These are phyloP conservation scores for Cryptosporidium sp. DNA, from an alignment of 169 alveolate species.

Conservation along the genomic window DNA sequence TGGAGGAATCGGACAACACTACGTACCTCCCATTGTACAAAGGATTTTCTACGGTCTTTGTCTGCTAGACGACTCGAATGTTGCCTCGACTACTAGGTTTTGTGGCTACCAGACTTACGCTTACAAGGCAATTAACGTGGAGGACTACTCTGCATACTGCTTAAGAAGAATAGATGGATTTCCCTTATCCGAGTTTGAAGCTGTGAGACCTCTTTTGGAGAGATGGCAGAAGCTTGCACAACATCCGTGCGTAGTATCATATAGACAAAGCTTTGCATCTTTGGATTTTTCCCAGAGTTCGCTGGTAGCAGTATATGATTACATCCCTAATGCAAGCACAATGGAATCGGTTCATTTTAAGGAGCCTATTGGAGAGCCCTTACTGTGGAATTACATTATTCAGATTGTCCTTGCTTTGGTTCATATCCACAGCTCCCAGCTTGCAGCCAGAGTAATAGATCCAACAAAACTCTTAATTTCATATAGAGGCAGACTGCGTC, in stretches of 20 bases:
- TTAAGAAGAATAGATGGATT: slow-evolving; percentile 53
- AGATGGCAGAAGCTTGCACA: slow-evolving; percentile 69
- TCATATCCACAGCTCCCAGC: slow-evolving; percentile 69
- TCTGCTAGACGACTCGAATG: slow-evolving; percentile 56
- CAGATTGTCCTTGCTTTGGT: slow-evolving; percentile 70
- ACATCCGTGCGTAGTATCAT: slow-evolving; percentile 68
- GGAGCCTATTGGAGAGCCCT: slow-evolving; percentile 74
- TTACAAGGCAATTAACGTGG: slow-evolving; percentile 65
- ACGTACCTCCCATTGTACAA: slow-evolving; percentile 64
- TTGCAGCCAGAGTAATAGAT: slow-evolving; percentile 71
- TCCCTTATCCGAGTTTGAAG: slow-evolving; percentile 49
- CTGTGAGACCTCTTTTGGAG: slow-evolving; percentile 30
- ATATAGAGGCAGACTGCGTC: slow-evolving; percentile 65
- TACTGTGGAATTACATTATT: slow-evolving; percentile 66
- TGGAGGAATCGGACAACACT: slow-evolving; percentile 19
- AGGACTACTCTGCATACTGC: slow-evolving; percentile 67
- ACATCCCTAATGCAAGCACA: slow-evolving; percentile 73
- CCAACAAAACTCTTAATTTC: slow-evolving; percentile 67
- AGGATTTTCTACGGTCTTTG: slow-evolving; percentile 54
- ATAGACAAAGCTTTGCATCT: slow-evolving; percentile 67
- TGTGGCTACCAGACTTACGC: slow-evolving; percentile 74
- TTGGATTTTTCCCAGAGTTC: slow-evolving; percentile 59
- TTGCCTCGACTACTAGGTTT: slow-evolving; percentile 50
- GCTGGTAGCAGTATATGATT: slow-evolving; percentile 48
- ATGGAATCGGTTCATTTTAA: slow-evolving; percentile 75